Percentiles rank a stretch among this genome's conserved stretches.
Evolutionary conservation across 2,329 filamentous ascomycete genomes (phyloP).

Genomic region (Xylariaceae sp.): DNA sequence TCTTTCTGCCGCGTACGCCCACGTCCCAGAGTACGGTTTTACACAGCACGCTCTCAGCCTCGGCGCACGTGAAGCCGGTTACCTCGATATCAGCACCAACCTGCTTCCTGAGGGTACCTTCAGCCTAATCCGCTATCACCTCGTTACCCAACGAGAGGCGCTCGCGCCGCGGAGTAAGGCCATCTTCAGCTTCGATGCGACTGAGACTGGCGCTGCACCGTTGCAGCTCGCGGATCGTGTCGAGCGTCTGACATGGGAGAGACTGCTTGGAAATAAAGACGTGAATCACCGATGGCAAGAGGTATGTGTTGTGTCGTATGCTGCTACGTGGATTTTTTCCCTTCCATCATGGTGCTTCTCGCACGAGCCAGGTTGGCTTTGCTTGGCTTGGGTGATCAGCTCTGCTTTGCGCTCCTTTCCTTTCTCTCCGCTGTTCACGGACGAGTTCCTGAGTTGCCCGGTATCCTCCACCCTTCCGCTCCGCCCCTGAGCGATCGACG

Average conservation of each 20-base stretch:
- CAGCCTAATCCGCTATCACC: constrained; percentile 74
- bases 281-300: constrained; percentile 82
- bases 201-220: constrained; percentile 21
- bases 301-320: constrained; percentile 44
- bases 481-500: too few species aligned
- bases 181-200: constrained; percentile 32
- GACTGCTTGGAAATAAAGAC: constrained; percentile 68
- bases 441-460: too few species aligned
- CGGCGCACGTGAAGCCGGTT: constrained; percentile 80
- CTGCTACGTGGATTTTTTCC: too few species aligned
- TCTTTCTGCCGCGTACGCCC: constrained; percentile 72
- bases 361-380: too few species aligned
- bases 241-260: constrained; percentile 67
- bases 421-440: too few species aligned
- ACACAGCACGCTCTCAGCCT: constrained; percentile 66
- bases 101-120: constrained; percentile 77
- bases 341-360: too few species aligned
- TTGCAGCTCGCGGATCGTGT: constrained; percentile 58
- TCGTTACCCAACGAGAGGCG: constrained; percentile 60
- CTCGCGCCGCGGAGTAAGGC: constrained; percentile 41
- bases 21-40: constrained; percentile 82
- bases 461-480: too few species aligned
- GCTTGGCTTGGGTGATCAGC: too few species aligned
- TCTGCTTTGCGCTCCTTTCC: not conserved
- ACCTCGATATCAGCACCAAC: constrained; percentile 80